Conservation (phyloP, 441 rosid genomes). For the Arabidopsis lyrata region DNA sequence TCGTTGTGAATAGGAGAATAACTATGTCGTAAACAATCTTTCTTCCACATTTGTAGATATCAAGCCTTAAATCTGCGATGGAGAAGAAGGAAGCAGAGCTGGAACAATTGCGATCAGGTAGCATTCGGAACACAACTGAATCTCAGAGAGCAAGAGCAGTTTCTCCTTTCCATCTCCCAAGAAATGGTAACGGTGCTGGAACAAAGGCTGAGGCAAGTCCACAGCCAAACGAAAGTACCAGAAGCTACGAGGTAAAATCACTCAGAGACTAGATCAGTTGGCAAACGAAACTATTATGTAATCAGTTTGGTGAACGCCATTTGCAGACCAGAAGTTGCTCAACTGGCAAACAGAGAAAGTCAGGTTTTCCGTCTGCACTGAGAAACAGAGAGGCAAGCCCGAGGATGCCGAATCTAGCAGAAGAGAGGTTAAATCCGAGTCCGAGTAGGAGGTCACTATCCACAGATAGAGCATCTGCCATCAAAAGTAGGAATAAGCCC, state of each 20-base stretch:
- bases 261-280: conserved; percentile 1
- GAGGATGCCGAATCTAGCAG: conserved; percentile 55
- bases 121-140: conserved; percentile 54
- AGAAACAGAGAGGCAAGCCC: conserved; percentile 65
- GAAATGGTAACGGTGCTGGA: conserved; percentile 53
- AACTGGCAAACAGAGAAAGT: conserved; percentile 85
- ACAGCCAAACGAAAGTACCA: conserved; percentile 56
- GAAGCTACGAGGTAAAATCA: conserved; percentile 64
- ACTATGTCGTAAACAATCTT: background rate
- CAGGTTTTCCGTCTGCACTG: conserved; percentile 71
- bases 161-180: conserved; percentile 84
- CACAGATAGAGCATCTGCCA: conserved; percentile 75
- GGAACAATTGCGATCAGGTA: conserved; percentile 67
- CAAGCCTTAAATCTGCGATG: conserved; percentile 69
- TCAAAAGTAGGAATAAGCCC: conserved; percentile 62
- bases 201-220: conserved; percentile 64
- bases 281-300: conserved; percentile 4
- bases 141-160: conserved; percentile 77
- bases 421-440: conserved; percentile 61
- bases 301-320: conserved; percentile 3
- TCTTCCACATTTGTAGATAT: conserved; percentile 56
- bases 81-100: conserved; percentile 90
- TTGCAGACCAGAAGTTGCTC: conserved; percentile 87
- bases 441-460: conserved; percentile 82
- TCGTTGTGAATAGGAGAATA: conserved; percentile 4